Base-by-base conservation (phyloP, 2,329 filamentous ascomycete species). In the Paraconiothyrium brasiliense region DNA sequence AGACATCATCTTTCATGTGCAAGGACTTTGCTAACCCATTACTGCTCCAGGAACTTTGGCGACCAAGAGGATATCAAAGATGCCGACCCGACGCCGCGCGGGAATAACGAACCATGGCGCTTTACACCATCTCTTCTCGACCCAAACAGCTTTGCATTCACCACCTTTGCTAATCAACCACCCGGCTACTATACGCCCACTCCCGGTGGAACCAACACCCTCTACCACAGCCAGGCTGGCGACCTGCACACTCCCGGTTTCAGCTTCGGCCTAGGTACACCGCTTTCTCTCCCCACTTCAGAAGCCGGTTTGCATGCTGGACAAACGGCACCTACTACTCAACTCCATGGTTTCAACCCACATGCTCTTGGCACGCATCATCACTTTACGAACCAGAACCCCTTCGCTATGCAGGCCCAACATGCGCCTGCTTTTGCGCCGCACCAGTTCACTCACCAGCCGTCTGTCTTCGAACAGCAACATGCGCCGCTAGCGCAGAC, bases 111-210 rank as follows among this genome's bases (percentile, higher is more conserved):
- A 69, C 89, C 87, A 70, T 95, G 94, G 89, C 87, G 91, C 67
- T 93, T 97, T 73, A 97, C 94, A 2, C 93, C 94, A 4, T 95
- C 93, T 24, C 84, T 97, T 60, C 86, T 98, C 75, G 94, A 98
- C 75, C 89, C 93, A 20, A 93, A 90, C 77, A 91, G 92, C 34
- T 92, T 92, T 76, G 87, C 89, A 27, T 97, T 97, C 79, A 85
- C 88, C 62, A 85, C 86, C 59, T 94, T 97, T 73, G 89, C 90
- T 66, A 92, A 92, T 78, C 91, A 94, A 66, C 87, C 90, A 49
- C 87, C 91, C 16, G 92, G 90, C 14, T 95, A 95, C 79, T 97
- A 97, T 79, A 94, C 93, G 8, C 92, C 94, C 2, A 96, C 92
- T 1, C 91, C 93, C 2, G 92, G 91, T 65, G 91, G 91, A 49